These are phyloP conservation scores for Xylaria castorea DNA, from an alignment of 495 filamentous ascomycete genomes.

Conservation along the genomic window DNA sequence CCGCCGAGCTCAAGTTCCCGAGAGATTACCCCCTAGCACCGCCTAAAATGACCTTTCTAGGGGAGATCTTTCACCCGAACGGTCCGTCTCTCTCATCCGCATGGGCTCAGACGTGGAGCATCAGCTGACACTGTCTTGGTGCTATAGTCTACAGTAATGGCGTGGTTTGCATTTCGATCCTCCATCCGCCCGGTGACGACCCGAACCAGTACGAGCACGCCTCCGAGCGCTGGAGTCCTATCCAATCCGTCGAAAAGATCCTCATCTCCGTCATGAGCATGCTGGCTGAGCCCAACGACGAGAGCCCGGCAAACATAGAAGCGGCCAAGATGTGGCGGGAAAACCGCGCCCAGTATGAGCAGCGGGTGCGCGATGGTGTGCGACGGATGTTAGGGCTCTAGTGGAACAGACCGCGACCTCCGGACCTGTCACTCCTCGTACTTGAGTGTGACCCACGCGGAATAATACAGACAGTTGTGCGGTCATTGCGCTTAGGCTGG, in stretches of 20 bases:
- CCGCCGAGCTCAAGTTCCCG: constrained; percentile 92
- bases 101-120: background rate
- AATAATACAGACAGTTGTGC: constrained; percentile 6
- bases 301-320: constrained; percentile 97
- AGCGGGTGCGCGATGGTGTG: constrained; percentile 79
- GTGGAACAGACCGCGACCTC: constrained; percentile 28
- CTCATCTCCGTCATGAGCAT: constrained; percentile 98
- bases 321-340: constrained; percentile 99
- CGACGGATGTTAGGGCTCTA: constrained; percentile 61
- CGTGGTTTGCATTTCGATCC: constrained; percentile 94
- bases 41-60: constrained; percentile 91
- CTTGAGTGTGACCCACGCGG: background rate
- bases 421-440: constrained; percentile 9
- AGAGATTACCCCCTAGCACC: constrained; percentile 94
- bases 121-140: constrained; percentile 7
- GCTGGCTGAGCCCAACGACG: constrained; percentile 98
- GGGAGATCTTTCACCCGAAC: constrained; percentile 96
- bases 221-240: constrained; percentile 92
- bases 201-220: constrained; percentile 99
- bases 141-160: constrained; percentile 85
- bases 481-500: background rate
- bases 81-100: constrained; percentile 57
- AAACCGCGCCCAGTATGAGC: constrained; percentile 81
- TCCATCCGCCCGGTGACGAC: constrained; percentile 98
- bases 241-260: constrained; percentile 98